Evolutionary conservation across 2,329 filamentous ascomycete species (phyloP).

Genomic region (Rugonectria rugulosa): DNA sequence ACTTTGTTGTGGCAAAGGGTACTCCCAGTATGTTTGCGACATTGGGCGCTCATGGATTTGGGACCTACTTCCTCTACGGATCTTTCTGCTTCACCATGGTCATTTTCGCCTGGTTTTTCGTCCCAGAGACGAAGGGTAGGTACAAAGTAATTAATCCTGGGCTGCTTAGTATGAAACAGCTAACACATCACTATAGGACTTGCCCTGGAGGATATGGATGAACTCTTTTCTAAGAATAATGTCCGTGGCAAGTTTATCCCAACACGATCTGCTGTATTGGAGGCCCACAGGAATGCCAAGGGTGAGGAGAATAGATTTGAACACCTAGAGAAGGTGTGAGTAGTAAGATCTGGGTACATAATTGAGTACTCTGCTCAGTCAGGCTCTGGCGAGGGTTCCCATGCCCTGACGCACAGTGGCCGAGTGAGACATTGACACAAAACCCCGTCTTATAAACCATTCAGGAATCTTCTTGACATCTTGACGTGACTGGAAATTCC

Average conservation of each 20-base stretch:
- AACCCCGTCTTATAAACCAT: too few species aligned
- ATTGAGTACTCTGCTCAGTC: too few species aligned
- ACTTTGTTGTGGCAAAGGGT: conserved; percentile 22
- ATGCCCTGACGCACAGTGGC: too few species aligned
- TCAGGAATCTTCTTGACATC: too few species aligned
- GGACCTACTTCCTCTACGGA: conserved; percentile 22
- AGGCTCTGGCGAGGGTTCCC: too few species aligned
- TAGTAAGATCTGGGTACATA: too few species aligned
- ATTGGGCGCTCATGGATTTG: conserved; percentile 11
- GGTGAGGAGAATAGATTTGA: background rate
- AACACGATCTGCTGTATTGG: background rate
- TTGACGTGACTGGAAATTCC: too few species aligned
- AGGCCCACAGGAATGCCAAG: background rate
- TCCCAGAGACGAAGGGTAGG: conserved; percentile 16
- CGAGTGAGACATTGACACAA: too few species aligned
- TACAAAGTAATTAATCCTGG: background rate
- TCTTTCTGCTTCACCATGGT: conserved; percentile 23
- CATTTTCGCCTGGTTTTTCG: conserved; percentile 13
- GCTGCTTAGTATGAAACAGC: background rate
- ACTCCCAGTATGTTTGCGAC: conserved; percentile 23
- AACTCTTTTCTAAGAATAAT: conserved; percentile 9
- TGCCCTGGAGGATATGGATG: conserved; percentile 13
- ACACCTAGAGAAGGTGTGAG: conserved; percentile 9
- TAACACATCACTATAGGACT: background rate
- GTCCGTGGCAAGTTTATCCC: conserved; percentile 10